phyloP scores from a whole-genome alignment of 768 basidiomycete species.

The Hydnum rufescens region DNA sequence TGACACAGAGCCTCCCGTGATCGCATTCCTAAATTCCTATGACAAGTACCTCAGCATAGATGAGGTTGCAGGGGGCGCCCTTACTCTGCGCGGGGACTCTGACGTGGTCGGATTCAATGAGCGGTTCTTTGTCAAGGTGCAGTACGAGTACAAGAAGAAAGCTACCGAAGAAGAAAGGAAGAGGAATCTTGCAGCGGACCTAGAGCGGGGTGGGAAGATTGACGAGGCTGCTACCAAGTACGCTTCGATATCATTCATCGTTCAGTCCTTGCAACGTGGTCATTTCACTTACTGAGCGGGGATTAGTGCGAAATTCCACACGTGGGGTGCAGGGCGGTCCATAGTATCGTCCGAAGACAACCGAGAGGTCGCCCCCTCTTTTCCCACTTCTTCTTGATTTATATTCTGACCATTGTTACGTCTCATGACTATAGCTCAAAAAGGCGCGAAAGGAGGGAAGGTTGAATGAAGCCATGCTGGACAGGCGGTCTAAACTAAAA shows the following conservation, averaged over 20 bases:
- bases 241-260: slow-evolving; percentile 16
- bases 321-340: slow-evolving; percentile 67
- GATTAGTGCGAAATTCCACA: slow-evolving; percentile 51
- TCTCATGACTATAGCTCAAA: slow-evolving; percentile 37
- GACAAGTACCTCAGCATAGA: slow-evolving; percentile 76
- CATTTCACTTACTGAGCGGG: background rate
- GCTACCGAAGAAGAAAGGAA: slow-evolving; percentile 52
- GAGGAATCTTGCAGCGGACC: slow-evolving; percentile 36
- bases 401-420: background rate
- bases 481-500: slow-evolving; percentile 66
- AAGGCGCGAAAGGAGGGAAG: slow-evolving; percentile 59
- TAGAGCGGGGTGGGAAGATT: slow-evolving; percentile 23
- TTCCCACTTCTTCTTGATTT: background rate
- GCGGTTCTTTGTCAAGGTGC: slow-evolving; percentile 76
- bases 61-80: slow-evolving; percentile 63
- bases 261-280: background rate
- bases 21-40: slow-evolving; percentile 73
- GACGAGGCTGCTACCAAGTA: slow-evolving; percentile 64
- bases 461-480: slow-evolving; percentile 60
- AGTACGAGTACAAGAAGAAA: slow-evolving; percentile 75
- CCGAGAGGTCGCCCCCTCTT: slow-evolving; percentile 34
- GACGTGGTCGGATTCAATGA: slow-evolving; percentile 73
- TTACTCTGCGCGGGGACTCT: slow-evolving; percentile 65
- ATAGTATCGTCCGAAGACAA: slow-evolving; percentile 52
- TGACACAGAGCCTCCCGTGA: slow-evolving; percentile 43